Conservation (phyloP, 768 basidiomycete genomes). For the Leccinum rimulosum region DNA sequence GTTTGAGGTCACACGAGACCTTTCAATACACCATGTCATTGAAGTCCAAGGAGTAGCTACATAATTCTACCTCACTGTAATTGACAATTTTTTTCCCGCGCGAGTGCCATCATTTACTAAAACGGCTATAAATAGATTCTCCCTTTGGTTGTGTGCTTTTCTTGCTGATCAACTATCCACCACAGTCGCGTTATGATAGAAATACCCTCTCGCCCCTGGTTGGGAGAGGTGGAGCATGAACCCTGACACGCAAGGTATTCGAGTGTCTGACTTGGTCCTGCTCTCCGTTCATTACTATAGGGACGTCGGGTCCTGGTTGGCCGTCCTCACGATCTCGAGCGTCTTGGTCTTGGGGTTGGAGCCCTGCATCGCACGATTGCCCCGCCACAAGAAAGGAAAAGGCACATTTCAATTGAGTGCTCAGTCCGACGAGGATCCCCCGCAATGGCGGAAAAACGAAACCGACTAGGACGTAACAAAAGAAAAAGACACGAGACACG, state of each 20-base stretch:
- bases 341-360: slow-evolving; percentile 60
- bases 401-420: background rate
- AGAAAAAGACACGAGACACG: background rate
- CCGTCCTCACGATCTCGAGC: slow-evolving; percentile 68
- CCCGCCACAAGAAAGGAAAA: background rate
- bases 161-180: background rate
- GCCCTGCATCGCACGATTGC: slow-evolving; percentile 46
- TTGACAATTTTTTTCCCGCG: no score
- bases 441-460: background rate
- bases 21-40: no score
- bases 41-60: no score
- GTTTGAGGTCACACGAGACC: no score
- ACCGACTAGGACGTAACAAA: slow-evolving; percentile 33
- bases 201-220: background rate
- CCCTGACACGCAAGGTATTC: background rate
- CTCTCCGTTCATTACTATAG: background rate
- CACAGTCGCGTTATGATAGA: background rate
- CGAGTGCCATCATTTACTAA: no score
- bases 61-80: no score
- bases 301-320: background rate
- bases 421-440: background rate
- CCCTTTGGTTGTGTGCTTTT: background rate
- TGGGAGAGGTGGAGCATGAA: background rate
- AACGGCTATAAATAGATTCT: background rate
- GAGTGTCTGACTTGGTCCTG: background rate